These are phyloP conservation scores for Ceratobasidium sp. DNA, from an alignment of 1,284 basidiomycete genomes.

Conservation along the genomic window DNA sequence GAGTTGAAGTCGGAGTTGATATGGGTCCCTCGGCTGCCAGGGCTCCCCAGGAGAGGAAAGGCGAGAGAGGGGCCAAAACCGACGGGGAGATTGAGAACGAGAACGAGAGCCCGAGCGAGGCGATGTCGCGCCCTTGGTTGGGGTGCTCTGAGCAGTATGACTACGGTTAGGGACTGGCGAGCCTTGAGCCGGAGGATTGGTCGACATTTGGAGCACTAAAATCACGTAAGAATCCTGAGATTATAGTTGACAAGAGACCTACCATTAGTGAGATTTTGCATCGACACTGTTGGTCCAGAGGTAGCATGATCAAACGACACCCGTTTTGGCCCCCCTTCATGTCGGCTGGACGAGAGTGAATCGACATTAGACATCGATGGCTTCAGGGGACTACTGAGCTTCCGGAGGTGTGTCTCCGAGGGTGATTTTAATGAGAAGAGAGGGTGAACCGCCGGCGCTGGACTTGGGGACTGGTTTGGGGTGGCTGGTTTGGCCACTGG, in stretches of 20 bases:
- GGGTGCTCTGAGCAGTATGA: slow-evolving; percentile 5
- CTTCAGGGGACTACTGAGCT: slow-evolving; percentile 18
- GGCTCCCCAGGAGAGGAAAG: slow-evolving; percentile 56
- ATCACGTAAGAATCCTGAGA: neutral
- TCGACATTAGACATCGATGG: slow-evolving; percentile 26
- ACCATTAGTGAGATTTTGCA: slow-evolving; percentile 29
- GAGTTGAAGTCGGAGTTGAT: slow-evolving; percentile 49
- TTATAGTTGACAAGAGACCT: neutral
- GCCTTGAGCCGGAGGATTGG: neutral
- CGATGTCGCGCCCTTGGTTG: slow-evolving; percentile 3
- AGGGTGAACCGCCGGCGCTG: slow-evolving; percentile 4
- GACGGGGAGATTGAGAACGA: slow-evolving; percentile 18
- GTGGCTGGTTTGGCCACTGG: slow-evolving; percentile 2
- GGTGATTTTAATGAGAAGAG: slow-evolving; percentile 6
- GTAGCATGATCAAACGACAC: slow-evolving; percentile 27
- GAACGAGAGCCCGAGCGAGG: slow-evolving; percentile 13
- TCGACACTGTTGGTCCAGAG: slow-evolving; percentile 21
- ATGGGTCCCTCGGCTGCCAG: slow-evolving; percentile 59
- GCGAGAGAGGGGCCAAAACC: slow-evolving; percentile 49
- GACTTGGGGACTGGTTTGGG: neutral
- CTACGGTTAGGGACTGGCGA: neutral
- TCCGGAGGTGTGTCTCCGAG: neutral
- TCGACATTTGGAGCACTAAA: slow-evolving; percentile 23
- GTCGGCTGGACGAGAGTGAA: slow-evolving; percentile 12
- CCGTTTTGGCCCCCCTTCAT: slow-evolving; percentile 11